Conservation (phyloP, 1,284 basidiomycete genomes). For the Trichosporon sp. region DNA sequence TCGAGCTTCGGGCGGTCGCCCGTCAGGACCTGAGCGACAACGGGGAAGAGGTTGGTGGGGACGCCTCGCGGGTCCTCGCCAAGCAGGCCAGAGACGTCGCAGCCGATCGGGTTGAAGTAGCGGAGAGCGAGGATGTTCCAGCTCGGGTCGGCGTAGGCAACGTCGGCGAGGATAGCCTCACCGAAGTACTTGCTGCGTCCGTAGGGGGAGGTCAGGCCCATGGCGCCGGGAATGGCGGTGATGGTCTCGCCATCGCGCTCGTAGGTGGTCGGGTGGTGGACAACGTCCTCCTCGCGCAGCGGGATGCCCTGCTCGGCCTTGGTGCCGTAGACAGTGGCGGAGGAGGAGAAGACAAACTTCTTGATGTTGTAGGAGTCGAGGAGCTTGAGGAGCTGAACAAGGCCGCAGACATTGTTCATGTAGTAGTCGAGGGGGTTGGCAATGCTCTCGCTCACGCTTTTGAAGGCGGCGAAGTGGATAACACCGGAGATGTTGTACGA, state of each 20-base stretch:
- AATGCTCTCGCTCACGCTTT: constrained; percentile 6
- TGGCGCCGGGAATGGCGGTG: constrained; percentile 6
- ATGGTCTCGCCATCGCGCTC: not conserved
- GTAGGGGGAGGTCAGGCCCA: constrained; percentile 11
- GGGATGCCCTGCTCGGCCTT: constrained; percentile 11
- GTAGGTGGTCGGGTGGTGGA: constrained; percentile 11
- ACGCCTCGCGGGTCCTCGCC: constrained; percentile 21
- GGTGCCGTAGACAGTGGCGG: constrained; percentile 15
- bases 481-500: constrained; percentile 7
- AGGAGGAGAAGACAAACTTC: constrained; percentile 17
- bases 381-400: constrained; percentile 4
- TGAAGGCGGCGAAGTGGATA: constrained; percentile 14
- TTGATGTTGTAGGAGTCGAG: constrained; percentile 10
- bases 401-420: constrained; percentile 12
- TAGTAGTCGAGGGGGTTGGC: constrained; percentile 9
- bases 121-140: constrained; percentile 23
- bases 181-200: constrained; percentile 15
- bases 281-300: constrained; percentile 14
- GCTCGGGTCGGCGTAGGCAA: constrained; percentile 15
- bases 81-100: constrained; percentile 25
- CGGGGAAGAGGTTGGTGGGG: constrained; percentile 26
- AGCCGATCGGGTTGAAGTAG: constrained; percentile 29
- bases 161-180: constrained; percentile 15
- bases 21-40: constrained; percentile 24
- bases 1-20: constrained; percentile 19